phyloP scores from a whole-genome alignment of 805 yeast species.

The Metschnikowia amazonensis region DNA sequence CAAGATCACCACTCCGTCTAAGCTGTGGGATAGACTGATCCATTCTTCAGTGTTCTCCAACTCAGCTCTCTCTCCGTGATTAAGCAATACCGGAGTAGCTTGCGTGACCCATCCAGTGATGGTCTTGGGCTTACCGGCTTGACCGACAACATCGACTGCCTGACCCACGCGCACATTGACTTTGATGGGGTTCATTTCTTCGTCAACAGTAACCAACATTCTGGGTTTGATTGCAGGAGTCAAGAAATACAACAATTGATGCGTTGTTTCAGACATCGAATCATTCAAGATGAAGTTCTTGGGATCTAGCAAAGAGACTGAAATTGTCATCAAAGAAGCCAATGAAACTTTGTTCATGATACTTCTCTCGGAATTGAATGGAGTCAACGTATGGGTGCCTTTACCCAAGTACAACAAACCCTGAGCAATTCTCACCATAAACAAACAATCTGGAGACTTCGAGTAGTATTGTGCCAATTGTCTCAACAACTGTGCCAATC shows the following conservation, averaged over 20 bases:
- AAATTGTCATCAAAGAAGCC: slow-evolving; percentile 82
- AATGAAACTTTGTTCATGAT: slow-evolving; percentile 83
- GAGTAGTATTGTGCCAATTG: slow-evolving; percentile 92
- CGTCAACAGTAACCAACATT: slow-evolving; percentile 89
- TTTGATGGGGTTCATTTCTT: slow-evolving; percentile 83
- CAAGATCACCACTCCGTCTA: slow-evolving; percentile 92
- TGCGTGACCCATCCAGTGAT: slow-evolving; percentile 99
- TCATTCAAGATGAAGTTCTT: slow-evolving; percentile 73
- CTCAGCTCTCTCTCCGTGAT: slow-evolving; percentile 95
- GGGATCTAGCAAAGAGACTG: slow-evolving; percentile 84
- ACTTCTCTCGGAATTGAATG: slow-evolving; percentile 85
- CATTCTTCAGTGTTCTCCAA: slow-evolving; percentile 87
- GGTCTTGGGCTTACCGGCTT: slow-evolving; percentile 98
- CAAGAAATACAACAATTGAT: slow-evolving; percentile 78
- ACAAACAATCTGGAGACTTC: slow-evolving; percentile 84
- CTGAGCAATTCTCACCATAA: slow-evolving; percentile 91
- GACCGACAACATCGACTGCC: slow-evolving; percentile 98
- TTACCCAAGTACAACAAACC: slow-evolving; percentile 94
- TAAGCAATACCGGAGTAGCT: slow-evolving; percentile 90
- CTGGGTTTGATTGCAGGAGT: slow-evolving; percentile 90
- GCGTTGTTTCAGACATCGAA: slow-evolving; percentile 46
- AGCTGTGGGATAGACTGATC: slow-evolving; percentile 69
- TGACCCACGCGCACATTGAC: slow-evolving; percentile 98
- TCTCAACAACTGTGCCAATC: slow-evolving; percentile 91
- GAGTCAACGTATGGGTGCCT: slow-evolving; percentile 86